Percentiles rank a stretch among this genome's conserved stretches.
These are phyloP conservation scores for Wilcoxina mikolae DNA, from an alignment of 495 filamentous ascomycete species.

Conservation along the genomic window DNA sequence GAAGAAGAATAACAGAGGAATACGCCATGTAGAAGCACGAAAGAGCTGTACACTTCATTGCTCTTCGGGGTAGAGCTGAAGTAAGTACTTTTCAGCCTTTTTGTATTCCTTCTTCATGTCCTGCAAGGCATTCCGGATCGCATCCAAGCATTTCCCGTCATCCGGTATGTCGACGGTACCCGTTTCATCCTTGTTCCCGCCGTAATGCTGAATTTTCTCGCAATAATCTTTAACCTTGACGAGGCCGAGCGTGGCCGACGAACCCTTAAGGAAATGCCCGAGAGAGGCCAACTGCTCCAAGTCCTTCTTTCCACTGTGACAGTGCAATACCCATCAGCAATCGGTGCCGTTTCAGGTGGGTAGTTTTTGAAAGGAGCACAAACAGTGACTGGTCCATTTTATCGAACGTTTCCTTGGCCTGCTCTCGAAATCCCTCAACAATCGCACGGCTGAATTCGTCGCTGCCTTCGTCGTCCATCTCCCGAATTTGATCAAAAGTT, in stretches of 20 bases:
- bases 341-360: not conserved
- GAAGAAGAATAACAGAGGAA: no score
- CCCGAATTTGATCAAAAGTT: slow-evolving; percentile 88
- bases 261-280: slow-evolving; percentile 94
- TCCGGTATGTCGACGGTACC: slow-evolving; percentile 50
- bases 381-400: slow-evolving; percentile 78
- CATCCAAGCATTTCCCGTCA: slow-evolving; percentile 46
- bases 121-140: slow-evolving; percentile 53
- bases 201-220: slow-evolving; percentile 92
- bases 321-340: slow-evolving; percentile 4
- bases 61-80: slow-evolving; percentile 11
- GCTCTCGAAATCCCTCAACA: slow-evolving; percentile 82
- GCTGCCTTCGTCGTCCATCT: slow-evolving; percentile 54
- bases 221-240: slow-evolving; percentile 84
- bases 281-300: slow-evolving; percentile 61
- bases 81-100: slow-evolving; percentile 42
- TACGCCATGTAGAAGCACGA: no score
- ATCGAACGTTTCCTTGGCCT: slow-evolving; percentile 69
- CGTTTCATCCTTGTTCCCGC: slow-evolving; percentile 60
- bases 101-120: slow-evolving; percentile 60
- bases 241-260: slow-evolving; percentile 89
- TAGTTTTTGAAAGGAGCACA: slow-evolving; percentile 29
- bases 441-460: slow-evolving; percentile 73
- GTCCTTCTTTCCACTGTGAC: slow-evolving; percentile 44
- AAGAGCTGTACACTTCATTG: no score